These are phyloP conservation scores for Shiraia bambusicola DNA, from an alignment of 2,329 filamentous ascomycete genomes.

Conservation along the genomic window DNA sequence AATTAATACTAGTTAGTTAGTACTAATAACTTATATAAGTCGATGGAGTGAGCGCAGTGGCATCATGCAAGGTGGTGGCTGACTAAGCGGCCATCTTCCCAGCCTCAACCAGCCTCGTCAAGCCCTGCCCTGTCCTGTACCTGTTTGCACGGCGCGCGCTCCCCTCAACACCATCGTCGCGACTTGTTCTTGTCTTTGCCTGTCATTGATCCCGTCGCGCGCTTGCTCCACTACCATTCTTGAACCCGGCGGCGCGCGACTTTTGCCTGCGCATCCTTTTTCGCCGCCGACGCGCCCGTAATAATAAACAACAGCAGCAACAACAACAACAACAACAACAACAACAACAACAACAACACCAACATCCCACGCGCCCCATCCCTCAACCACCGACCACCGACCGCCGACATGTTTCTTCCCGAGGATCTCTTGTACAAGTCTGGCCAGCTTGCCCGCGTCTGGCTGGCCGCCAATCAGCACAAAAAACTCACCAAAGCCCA, in stretches of 20 bases:
- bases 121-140: conserved; percentile 10
- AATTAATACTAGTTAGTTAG: neutral
- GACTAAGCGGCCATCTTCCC: conserved; percentile 12
- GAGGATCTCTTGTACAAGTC: conserved; percentile 95
- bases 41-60: too few relatives aligned
- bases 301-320: too few relatives aligned
- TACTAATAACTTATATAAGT: too few relatives aligned
- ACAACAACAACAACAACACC: too few relatives aligned
- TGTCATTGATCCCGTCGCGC: conserved; percentile 27
- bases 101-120: conserved; percentile 14
- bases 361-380: conserved; percentile 22
- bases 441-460: conserved; percentile 93
- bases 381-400: conserved; percentile 8
- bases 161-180: conserved; percentile 26
- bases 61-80: too few relatives aligned
- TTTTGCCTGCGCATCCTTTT: conserved; percentile 24
- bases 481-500: conserved; percentile 97
- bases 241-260: conserved; percentile 23
- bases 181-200: conserved; percentile 14
- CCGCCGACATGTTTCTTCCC: conserved; percentile 84
- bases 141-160: conserved; percentile 26
- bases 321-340: too few relatives aligned
- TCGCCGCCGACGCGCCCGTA: conserved; percentile 33
- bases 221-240: conserved; percentile 15
- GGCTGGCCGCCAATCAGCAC: conserved; percentile 97